Evolutionary conservation across 2,329 filamentous ascomycete genomes (phyloP), one percentile per base, ranked within the genome.

Genomic region (Rosellinia necatrix): DNA sequence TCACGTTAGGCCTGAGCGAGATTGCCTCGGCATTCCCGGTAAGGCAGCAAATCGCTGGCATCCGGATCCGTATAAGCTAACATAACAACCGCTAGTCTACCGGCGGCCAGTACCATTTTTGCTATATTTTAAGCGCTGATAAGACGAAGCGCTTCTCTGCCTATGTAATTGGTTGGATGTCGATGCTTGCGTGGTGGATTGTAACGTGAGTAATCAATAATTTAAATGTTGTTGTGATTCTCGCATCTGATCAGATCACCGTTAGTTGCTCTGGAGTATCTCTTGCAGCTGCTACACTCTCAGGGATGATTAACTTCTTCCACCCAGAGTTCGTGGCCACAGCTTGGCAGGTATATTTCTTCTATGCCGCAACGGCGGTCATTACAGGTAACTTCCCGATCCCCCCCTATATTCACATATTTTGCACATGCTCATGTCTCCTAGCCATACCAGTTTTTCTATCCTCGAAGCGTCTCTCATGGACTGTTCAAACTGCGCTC

Each of bases 81-180:
- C 15, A 30, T 13, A 13, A 12, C n/a, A 21, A 5, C 21, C 25
- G 10, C 15, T 30, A 44, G 41, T 44, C 44, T 2, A 35, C 44
- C 10, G 44, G 44, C 10, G 44, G 44, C 15, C 44, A 48, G 44
- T 48, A 48, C 30, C 44, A 48, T 27, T 48, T 48, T 19, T 34
- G 29, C 34, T 48, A 35, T 3, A 48, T 48, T 4, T 22, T 48
- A 17, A 37, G 30, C 8, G 29, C 44, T 2, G 8, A 22, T n/a
- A 48, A 48, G 24, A 34, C 29, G 21, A 34, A 27, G 15, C 30
- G 30, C 29, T 34, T 48, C 21, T 22, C 34, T 35, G 44, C 44
- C 44, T 48, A 35, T 19, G 19, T 35, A 15, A 48, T 37, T 27
- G 44, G 44, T 10, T 48, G 44, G 44, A 34, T 48, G 30, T 35